Evolutionary conservation across 176 grass and related monocot genomes (phyloP).

Genomic region (Carex cristatella): DNA sequence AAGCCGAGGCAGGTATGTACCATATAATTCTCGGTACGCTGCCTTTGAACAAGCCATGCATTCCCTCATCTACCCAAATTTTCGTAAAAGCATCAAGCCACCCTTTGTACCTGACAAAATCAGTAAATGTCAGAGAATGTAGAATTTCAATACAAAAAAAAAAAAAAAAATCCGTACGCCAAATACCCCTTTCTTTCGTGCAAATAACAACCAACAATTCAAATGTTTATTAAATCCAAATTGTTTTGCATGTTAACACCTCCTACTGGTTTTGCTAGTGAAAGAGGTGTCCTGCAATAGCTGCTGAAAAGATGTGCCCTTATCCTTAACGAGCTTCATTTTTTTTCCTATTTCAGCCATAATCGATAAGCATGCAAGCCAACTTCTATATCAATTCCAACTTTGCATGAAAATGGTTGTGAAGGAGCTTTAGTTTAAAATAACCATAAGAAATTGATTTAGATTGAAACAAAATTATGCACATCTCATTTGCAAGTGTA

Average conservation of each 20-base stretch:
- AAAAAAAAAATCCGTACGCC: neutral
- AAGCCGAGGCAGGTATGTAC: constrained; percentile 86
- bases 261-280: neutral
- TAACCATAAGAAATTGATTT: neutral
- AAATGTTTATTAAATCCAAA: neutral
- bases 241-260: neutral
- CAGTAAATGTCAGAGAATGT: neutral
- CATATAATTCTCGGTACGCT: constrained; percentile 82
- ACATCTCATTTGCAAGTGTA: neutral
- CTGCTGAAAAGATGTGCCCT: neutral
- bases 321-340: neutral
- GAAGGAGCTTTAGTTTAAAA: neutral
- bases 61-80: constrained; percentile 65
- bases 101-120: constrained; percentile 57
- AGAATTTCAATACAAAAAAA: neutral
- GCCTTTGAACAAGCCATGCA: constrained; percentile 76
- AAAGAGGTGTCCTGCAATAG: too few relatives aligned
- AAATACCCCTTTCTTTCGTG: neutral
- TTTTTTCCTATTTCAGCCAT: neutral
- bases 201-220: neutral
- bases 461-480: too few relatives aligned
- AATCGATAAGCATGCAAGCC: neutral
- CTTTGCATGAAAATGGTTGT: neutral
- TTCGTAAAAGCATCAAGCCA: constrained; percentile 83
- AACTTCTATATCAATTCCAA: neutral